Evolutionary conservation across 306 rosid species (phyloP), one percentile per base, ranked within the genome.

Genomic region (Cajanus cajan): DNA sequence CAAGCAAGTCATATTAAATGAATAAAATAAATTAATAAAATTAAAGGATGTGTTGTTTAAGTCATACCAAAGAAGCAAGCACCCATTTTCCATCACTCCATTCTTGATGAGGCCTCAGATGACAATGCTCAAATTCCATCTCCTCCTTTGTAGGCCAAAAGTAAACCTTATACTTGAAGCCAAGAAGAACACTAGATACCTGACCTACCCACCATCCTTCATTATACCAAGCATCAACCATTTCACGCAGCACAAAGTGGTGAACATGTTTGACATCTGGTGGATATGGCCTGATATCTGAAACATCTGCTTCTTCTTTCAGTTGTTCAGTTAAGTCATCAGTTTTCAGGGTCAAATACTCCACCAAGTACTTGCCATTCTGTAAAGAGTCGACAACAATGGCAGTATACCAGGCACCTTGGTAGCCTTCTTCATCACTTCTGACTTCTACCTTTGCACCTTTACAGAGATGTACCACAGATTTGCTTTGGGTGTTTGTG

Each of bases 131-230:
- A 65, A 84, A 87, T 65, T 69, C 88, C 47, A 84, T 39, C n/a
- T 28, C 68, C 67, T 84, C 90, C 19, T 81, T 78, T 44, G 84
- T 37, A 58, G 82, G 33, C 77, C 43, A 43, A 75, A 87, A 84
- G 74, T 81, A 84, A 63, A 87, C 88, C 22, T 10, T 55, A 40
- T 87, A 84, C 74, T 65, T 78, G 51, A 52, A 74, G 24, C 44
- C 59, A 55, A 4, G 8, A 21, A 78, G 70, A 80, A 77, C 73
- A 54, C 45, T 24, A 64, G 74, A 81, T 70, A 87, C 72, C 31
- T 74, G 68, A 16, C 90, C 88, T 25, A 73, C 78, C 90, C 87
- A 87, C 90, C 88, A 87, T 45, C 90, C 90, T 3, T 84, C 90
- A 28, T 87, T 84, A 36, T 73, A 81, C 88, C 87, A 84, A 69